phyloP scores from a whole-genome alignment of 352 stramenopile genomes.

The Phytopythium aichiense region DNA sequence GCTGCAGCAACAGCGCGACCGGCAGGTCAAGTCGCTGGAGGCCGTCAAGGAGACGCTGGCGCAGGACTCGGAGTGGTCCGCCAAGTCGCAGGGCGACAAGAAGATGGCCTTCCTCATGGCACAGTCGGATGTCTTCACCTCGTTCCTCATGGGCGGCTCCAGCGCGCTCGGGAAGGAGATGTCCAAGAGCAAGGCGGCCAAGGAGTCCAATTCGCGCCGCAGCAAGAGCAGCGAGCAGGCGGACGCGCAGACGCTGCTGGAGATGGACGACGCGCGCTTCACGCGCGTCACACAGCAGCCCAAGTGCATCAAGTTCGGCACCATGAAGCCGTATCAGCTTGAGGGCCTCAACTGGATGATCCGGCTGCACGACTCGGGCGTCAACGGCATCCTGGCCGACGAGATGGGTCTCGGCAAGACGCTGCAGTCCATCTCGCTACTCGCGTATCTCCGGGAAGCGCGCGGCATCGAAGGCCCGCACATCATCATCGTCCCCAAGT shows the following conservation, averaged over 20 bases:
- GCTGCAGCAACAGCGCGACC: conserved; percentile 71
- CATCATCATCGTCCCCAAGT: conserved; percentile 98
- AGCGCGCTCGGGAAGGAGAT: conserved; percentile 78
- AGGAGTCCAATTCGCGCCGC: conserved; percentile 45
- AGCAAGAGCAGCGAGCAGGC: conserved; percentile 65
- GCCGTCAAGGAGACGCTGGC: conserved; percentile 57
- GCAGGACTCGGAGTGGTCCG: conserved; percentile 43
- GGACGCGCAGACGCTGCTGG: conserved; percentile 61
- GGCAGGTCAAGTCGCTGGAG: conserved; percentile 70
- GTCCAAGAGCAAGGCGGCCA: conserved; percentile 38
- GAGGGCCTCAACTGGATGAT: conserved; percentile 92
- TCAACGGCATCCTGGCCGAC: conserved; percentile 84
- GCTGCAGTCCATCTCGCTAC: conserved; percentile 97
- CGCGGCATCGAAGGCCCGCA: conserved; percentile 93
- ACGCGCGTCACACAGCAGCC: conserved; percentile 81
- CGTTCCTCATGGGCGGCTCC: conserved; percentile 82
- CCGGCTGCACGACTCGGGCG: conserved; percentile 89
- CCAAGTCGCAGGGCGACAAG: conserved; percentile 53
- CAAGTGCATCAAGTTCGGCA: conserved; percentile 79
- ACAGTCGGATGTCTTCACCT: conserved; percentile 87
- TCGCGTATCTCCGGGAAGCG: conserved; percentile 95
- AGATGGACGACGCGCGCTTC: conserved; percentile 80
- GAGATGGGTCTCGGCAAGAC: conserved; percentile 94
- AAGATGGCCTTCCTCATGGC: conserved; percentile 89
- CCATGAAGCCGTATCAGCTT: conserved; percentile 87